Conservation (phyloP, 371 early-diverging fungal genomes). For the Choanephora cucurbitarum region DNA sequence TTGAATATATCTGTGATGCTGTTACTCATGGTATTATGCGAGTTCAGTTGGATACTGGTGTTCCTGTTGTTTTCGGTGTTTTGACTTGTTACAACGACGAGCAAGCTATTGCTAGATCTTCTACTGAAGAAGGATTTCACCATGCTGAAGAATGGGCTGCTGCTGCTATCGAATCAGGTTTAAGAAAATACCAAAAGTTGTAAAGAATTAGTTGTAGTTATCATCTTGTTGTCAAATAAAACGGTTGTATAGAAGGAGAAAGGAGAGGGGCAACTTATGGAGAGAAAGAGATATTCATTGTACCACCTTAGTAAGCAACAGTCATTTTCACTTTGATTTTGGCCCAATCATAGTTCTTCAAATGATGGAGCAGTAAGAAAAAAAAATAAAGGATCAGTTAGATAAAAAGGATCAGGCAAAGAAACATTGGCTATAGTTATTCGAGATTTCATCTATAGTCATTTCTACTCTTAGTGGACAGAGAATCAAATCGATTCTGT, state of each 20-base stretch:
- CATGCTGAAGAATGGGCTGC: constrained; percentile 97
- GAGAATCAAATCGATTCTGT: too few relatives aligned
- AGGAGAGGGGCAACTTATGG: too few relatives aligned
- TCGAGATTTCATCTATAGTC: too few relatives aligned
- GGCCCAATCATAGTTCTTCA: too few relatives aligned
- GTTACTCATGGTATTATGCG: constrained; percentile 90
- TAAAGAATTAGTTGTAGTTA: constrained; percentile 19
- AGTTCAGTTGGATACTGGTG: constrained; percentile 84
- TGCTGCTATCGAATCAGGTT: constrained; percentile 95
- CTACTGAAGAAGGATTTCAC: constrained; percentile 80
- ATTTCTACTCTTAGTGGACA: too few relatives aligned
- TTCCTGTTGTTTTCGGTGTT: constrained; percentile 95
- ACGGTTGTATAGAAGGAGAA: background rate
- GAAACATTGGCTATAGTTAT: too few relatives aligned
- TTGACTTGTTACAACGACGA: constrained; percentile 93
- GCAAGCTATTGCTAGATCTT: constrained; percentile 87
- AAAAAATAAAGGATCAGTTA: too few relatives aligned
- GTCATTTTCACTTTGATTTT: too few relatives aligned
- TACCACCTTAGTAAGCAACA: too few relatives aligned
- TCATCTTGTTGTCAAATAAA: background rate
- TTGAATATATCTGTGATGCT: constrained; percentile 96
- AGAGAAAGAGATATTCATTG: too few relatives aligned
- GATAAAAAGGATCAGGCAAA: too few relatives aligned
- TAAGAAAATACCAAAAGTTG: constrained; percentile 57
- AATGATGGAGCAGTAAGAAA: too few relatives aligned